Conservation (phyloP, 1,284 basidiomycete species). For the Pseudozyma thailandica region DNA sequence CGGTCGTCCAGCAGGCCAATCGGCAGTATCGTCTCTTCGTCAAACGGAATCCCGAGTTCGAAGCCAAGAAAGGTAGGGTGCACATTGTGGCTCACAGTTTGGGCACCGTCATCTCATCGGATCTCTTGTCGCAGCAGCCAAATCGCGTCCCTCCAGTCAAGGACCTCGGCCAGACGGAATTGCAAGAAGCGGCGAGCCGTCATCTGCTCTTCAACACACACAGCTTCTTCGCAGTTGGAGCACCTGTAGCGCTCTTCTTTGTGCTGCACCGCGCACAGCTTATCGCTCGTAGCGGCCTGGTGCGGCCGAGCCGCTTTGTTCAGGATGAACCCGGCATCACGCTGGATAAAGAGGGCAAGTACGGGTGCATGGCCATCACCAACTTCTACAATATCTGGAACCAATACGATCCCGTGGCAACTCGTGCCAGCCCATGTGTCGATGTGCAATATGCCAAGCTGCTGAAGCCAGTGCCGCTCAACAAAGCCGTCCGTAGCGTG, state of each 20-base stretch:
- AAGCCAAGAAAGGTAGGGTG: constrained; percentile 69
- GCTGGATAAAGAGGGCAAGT: constrained; percentile 70
- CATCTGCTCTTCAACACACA: constrained; percentile 69
- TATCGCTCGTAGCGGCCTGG: constrained; percentile 71
- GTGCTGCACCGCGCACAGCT: constrained; percentile 72
- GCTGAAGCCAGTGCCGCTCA: constrained; percentile 41
- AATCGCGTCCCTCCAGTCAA: constrained; percentile 68
- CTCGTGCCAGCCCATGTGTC: constrained; percentile 68
- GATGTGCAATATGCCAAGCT: constrained; percentile 63
- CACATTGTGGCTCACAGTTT: constrained; percentile 70
- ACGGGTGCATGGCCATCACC: constrained; percentile 72
- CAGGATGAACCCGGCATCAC: constrained; percentile 66
- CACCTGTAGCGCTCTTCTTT: constrained; percentile 72
- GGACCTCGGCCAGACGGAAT: constrained; percentile 14
- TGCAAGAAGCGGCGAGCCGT: constrained; percentile 16
- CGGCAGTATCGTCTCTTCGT: constrained; percentile 72
- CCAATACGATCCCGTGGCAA: constrained; percentile 72
- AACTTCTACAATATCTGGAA: constrained; percentile 72
- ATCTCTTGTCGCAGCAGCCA: constrained; percentile 73
- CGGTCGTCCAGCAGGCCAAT: constrained; percentile 66
- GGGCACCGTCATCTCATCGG: constrained; percentile 72
- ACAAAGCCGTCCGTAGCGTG: constrained; percentile 39
- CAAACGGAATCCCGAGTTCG: constrained; percentile 71
- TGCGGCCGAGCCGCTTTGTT: constrained; percentile 70
- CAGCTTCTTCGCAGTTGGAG: constrained; percentile 72